Base-by-base conservation (phyloP, 2,329 filamentous ascomycete genomes). In the Pseudophaeomoniella oleicola region DNA sequence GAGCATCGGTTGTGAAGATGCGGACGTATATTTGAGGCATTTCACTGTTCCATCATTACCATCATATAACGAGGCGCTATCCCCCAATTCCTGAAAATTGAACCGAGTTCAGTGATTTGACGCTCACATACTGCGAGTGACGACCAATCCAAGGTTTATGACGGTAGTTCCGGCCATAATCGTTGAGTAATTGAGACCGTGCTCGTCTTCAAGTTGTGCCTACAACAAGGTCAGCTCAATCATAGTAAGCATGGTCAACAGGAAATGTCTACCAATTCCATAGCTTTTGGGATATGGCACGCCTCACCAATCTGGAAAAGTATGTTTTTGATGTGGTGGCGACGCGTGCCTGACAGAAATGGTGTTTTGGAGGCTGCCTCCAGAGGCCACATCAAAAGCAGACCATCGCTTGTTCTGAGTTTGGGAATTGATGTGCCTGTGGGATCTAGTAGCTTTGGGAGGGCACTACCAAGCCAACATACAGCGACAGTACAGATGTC, bases 1-100 rank as follows among this genome's bases (percentile, higher is more conserved):
- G 22, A 63, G 47, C 50, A 64, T 61, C n/a, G 57, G 58, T 30
- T 56, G 54, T 42, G 58, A 48, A 34, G 55, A 55, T 45, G 45
- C 48, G 16, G 53, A 54, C 19, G 54, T 60, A 10, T 66, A 62
- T 39, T n/a, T n/a, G n/a, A n/a, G n/a, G n/a, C n/a, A n/a, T n/a
- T n/a, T n/a, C n/a, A n/a, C n/a, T n/a, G n/a, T n/a, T n/a, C n/a
- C n/a, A n/a, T n/a, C n/a, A n/a, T n/a, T n/a, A n/a, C n/a, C n/a
- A n/a, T n/a, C n/a, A n/a, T n/a, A n/a, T n/a, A n/a, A n/a, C n/a
- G n/a, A n/a, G n/a, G n/a, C n/a, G n/a, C n/a, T n/a, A n/a, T n/a
- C n/a, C n/a, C n/a, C n/a, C n/a, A n/a, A n/a, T n/a, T n/a, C n/a
- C n/a, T n/a, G n/a, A n/a, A n/a, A n/a, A n/a, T n/a, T n/a, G n/a